Percentiles rank a stretch among this genome's conserved stretches.
Conservation (phyloP, 495 filamentous ascomycete genomes). For the Friedmanniomyces simplex region DNA sequence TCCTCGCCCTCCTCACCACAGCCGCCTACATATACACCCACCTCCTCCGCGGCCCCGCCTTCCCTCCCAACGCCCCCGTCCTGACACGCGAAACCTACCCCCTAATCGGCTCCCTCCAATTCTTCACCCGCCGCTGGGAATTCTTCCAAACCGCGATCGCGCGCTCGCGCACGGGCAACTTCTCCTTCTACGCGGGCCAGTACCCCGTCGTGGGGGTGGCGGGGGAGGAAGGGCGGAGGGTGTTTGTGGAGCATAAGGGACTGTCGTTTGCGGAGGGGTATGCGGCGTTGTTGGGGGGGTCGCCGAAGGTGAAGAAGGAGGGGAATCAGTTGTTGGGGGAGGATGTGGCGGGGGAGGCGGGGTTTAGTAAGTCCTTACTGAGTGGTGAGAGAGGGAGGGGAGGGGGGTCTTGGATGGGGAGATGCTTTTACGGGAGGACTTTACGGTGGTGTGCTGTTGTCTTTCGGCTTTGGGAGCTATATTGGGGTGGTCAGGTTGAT, state of each 20-base stretch:
- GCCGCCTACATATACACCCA: neutral
- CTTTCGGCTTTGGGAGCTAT: too few relatives aligned
- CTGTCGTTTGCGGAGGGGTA: conserved; percentile 37
- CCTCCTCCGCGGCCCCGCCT: neutral
- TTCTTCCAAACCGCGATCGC: conserved; percentile 10
- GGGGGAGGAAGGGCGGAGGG: conserved; percentile 32
- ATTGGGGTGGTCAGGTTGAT: too few relatives aligned
- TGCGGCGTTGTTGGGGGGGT: conserved; percentile 18
- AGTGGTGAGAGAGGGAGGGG: too few relatives aligned
- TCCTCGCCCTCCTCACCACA: neutral
- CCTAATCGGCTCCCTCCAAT: conserved; percentile 20
- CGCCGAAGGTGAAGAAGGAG: conserved; percentile 6
- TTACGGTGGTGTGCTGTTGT: too few relatives aligned
- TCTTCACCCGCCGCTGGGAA: conserved; percentile 26
- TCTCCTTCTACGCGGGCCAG: conserved; percentile 41
- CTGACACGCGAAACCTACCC: conserved; percentile 4
- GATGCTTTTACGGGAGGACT: too few relatives aligned
- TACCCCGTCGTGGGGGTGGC: conserved; percentile 33
- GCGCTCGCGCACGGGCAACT: conserved; percentile 30
- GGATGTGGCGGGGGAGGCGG: neutral
- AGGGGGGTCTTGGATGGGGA: too few relatives aligned
- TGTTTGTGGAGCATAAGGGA: conserved; percentile 36
- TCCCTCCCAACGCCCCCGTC: neutral
- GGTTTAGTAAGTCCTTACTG: neutral
- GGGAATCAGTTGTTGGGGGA: neutral